Evolutionary conservation across 1,284 basidiomycete species (phyloP).

Genomic region (Rhodotorula sp.): DNA sequence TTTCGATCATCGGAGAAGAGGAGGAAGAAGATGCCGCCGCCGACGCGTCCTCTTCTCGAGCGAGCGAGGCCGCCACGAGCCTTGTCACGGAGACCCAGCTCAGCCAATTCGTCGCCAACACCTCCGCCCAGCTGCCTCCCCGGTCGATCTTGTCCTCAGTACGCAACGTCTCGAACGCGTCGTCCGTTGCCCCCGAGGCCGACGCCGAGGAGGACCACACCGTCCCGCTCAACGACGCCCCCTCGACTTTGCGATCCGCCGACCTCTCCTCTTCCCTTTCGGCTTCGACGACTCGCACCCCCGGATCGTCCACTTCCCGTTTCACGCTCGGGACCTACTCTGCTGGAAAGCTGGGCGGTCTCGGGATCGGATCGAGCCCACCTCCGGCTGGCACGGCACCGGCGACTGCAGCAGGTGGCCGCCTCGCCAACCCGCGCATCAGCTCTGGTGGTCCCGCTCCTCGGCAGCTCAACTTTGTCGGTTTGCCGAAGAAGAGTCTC

Average conservation of each 20-base stretch:
- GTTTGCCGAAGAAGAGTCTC: constrained; percentile 42
- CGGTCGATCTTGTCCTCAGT: constrained; percentile 5
- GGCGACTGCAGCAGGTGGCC: background rate
- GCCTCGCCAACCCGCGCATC: constrained; percentile 4
- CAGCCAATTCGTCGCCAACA: background rate
- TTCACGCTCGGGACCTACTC: constrained; percentile 28
- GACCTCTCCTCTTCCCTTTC: constrained; percentile 20
- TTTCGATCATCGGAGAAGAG: constrained; percentile 39
- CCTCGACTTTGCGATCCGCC: constrained; percentile 27
- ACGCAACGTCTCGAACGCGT: constrained; percentile 31
- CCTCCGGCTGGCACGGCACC: constrained; percentile 9
- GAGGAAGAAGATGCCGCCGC: constrained; percentile 28
- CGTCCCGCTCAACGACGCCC: constrained; percentile 39
- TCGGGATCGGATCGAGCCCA: constrained; percentile 31
- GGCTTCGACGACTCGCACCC: constrained; percentile 26
- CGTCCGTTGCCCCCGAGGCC: constrained; percentile 41
- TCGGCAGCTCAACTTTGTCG: constrained; percentile 38
- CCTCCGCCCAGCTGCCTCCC: background rate
- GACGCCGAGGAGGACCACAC: constrained; percentile 31
- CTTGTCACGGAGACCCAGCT: constrained; percentile 25
- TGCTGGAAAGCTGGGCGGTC: constrained; percentile 26
- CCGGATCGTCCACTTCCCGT: constrained; percentile 7
- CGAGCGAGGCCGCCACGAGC: background rate
- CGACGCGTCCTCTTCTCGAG: background rate
- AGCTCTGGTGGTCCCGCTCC: constrained; percentile 25